Conservation (phyloP, 805 yeast genomes). For the Sungouiella blattae region DNA sequence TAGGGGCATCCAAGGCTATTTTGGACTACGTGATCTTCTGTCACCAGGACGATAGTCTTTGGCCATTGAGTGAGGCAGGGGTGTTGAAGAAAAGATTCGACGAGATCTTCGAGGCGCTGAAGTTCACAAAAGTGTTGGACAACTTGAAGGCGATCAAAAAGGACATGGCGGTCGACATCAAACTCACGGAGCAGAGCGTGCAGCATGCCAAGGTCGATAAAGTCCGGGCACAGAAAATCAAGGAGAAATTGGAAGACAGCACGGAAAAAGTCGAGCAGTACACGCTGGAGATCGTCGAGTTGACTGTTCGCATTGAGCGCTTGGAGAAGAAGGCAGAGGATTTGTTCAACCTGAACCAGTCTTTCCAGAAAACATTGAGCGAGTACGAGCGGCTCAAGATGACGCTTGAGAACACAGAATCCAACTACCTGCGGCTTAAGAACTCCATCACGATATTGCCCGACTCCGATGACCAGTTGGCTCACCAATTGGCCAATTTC, state of each 20-base stretch:
- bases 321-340: slow-evolving; percentile 57
- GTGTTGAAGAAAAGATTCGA: slow-evolving; percentile 87
- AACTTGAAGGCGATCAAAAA: slow-evolving; percentile 71
- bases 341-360: slow-evolving; percentile 74
- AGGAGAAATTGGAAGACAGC: slow-evolving; percentile 44
- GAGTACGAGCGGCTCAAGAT: slow-evolving; percentile 56
- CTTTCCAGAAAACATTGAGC: slow-evolving; percentile 69
- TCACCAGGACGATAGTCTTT: slow-evolving; percentile 93
- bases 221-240: slow-evolving; percentile 62
- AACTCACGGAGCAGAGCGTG: slow-evolving; percentile 72
- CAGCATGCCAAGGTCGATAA: slow-evolving; percentile 72
- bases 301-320: slow-evolving; percentile 48
- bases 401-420: slow-evolving; percentile 40
- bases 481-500: slow-evolving; percentile 28
- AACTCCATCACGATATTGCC: slow-evolving; percentile 43
- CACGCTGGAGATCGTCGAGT: slow-evolving; percentile 42
- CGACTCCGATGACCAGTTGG: slow-evolving; percentile 34
- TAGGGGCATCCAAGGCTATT: slow-evolving; percentile 87
- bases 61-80: slow-evolving; percentile 96
- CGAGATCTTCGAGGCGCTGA: slow-evolving; percentile 93
- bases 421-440: slow-evolving; percentile 52
- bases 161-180: slow-evolving; percentile 72
- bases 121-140: slow-evolving; percentile 87
- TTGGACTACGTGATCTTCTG: slow-evolving; percentile 92
- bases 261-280: slow-evolving; percentile 42